Percentiles rank a stretch among this genome's conserved stretches.
Evolutionary conservation across 2,329 filamentous ascomycete genomes (phyloP).

Genomic region (Alternaria postmessia): DNA sequence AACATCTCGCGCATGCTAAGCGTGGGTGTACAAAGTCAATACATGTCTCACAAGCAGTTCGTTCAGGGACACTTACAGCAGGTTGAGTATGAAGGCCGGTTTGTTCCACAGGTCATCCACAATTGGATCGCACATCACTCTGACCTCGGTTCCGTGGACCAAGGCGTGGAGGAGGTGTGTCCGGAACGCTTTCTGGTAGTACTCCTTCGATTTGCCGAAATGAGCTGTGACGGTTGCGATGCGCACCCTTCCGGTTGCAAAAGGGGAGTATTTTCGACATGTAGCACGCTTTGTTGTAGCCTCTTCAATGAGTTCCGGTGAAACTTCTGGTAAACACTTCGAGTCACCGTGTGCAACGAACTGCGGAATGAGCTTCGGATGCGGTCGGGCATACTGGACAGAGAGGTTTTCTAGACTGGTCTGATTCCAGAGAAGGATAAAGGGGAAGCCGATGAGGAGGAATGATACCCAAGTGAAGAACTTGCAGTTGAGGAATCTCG

Average conservation of each 20-base stretch:
- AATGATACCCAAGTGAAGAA: slow-evolving; percentile 11
- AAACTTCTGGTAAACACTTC: slow-evolving; percentile 24
- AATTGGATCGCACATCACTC: slow-evolving; percentile 53
- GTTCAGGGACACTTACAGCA: slow-evolving; percentile 29
- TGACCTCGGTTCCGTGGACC: slow-evolving; percentile 54
- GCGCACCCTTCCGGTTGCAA: slow-evolving; percentile 17
- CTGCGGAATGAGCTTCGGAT: slow-evolving; percentile 11
- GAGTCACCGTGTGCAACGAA: slow-evolving; percentile 25
- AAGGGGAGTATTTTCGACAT: slow-evolving; percentile 28
- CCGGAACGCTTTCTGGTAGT: slow-evolving; percentile 53
- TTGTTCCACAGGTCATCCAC: slow-evolving; percentile 58
- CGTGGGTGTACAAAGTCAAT: too few species aligned
- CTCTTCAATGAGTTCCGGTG: slow-evolving; percentile 17
- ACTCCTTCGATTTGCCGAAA: slow-evolving; percentile 46
- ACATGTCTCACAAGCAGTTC: too few species aligned
- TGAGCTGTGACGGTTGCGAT: slow-evolving; percentile 53
- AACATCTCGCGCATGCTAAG: slow-evolving; percentile 37
- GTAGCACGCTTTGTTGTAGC: slow-evolving; percentile 21
- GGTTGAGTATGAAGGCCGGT: slow-evolving; percentile 53
- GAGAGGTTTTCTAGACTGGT: slow-evolving; percentile 9
- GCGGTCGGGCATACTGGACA: slow-evolving; percentile 17
- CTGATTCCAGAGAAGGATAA: slow-evolving; percentile 15
- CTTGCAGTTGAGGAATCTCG: slow-evolving; percentile 1
- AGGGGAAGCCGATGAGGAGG: slow-evolving; percentile 10
- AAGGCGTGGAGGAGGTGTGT: slow-evolving; percentile 46